Conservation (phyloP, 176 grass and related monocot species). For the Miscanthus lutarioriparius region DNA sequence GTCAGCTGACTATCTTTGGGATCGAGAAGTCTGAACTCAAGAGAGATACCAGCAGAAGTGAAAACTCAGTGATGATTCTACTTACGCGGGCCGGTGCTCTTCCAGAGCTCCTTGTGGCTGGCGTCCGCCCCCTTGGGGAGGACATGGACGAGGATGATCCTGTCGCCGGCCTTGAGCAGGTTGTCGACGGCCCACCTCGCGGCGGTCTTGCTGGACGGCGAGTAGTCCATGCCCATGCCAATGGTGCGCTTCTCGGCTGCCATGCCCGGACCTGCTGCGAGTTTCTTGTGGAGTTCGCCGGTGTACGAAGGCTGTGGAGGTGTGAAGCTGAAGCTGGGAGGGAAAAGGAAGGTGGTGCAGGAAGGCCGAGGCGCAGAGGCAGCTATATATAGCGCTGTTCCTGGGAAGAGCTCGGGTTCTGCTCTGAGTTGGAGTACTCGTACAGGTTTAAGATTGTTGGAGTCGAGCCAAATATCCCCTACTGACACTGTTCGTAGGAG, state of each 20-base stretch:
- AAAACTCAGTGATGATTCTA: not conserved
- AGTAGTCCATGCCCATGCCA: constrained; percentile 84
- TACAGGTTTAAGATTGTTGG: constrained; percentile 30
- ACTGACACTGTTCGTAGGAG: constrained; percentile 5
- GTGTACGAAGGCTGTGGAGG: not conserved
- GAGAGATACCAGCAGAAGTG: not conserved
- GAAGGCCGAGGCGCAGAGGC: not conserved
- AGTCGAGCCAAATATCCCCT: constrained; percentile 29
- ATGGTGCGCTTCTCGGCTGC: constrained; percentile 43
- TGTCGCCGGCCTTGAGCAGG: constrained; percentile 48
- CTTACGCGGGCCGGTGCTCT: constrained; percentile 59
- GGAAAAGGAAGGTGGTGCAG: not conserved
- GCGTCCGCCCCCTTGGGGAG: constrained; percentile 49
- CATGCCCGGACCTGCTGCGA: not conserved
- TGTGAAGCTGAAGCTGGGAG: not conserved
- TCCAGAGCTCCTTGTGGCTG: constrained; percentile 72
- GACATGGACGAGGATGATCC: constrained; percentile 67
- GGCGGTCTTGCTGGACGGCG: constrained; percentile 68
- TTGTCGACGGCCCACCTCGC: constrained; percentile 56
- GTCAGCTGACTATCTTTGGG: not conserved
- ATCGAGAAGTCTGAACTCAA: not conserved
- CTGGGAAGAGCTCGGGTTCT: constrained; percentile 30
- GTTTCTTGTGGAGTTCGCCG: not conserved
- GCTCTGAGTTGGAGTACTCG: constrained; percentile 10
- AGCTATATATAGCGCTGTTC: constrained; percentile 30